These are phyloP conservation scores for Cutaneotrichosporon spelunceum DNA, from an alignment of 1,284 basidiomycete genomes.

Conservation along the genomic window DNA sequence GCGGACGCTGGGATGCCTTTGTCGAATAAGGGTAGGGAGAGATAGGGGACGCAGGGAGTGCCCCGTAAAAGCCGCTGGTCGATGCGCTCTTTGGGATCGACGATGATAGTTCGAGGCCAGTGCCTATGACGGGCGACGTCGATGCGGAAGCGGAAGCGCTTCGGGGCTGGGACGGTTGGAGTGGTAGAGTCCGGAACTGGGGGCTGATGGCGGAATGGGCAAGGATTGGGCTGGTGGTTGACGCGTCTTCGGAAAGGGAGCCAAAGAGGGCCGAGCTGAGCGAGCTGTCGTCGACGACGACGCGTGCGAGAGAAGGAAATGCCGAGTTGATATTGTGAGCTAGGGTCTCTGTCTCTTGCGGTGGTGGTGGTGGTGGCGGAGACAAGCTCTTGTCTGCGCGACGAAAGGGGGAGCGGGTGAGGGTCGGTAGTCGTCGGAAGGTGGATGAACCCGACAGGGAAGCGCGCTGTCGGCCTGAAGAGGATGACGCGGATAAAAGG, in stretches of 20 bases:
- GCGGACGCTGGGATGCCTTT: conserved; percentile 4
- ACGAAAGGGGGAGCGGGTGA: conserved; percentile 36
- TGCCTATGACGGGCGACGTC: conserved; percentile 5
- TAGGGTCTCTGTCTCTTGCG: background rate
- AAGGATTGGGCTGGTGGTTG: background rate
- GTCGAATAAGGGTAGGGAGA: conserved; percentile 12
- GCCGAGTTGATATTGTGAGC: conserved; percentile 13
- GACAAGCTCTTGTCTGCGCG: conserved; percentile 29
- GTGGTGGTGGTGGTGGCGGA: conserved; percentile 1
- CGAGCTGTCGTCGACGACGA: conserved; percentile 26
- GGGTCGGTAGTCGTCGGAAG: conserved; percentile 35
- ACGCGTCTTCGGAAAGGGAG: conserved; percentile 15
- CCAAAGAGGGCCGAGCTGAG: conserved; percentile 24
- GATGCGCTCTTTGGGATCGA: conserved; percentile 4
- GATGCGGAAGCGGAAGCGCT: background rate
- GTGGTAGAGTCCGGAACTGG: background rate
- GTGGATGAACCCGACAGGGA: conserved; percentile 34
- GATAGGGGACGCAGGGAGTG: conserved; percentile 1
- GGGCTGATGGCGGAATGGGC: conserved; percentile 1
- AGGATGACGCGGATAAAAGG: background rate
- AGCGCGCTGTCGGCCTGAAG: conserved; percentile 26
- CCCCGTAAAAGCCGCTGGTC: background rate
- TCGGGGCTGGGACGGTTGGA: background rate
- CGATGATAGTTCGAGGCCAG: conserved; percentile 7
- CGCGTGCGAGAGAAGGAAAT: conserved; percentile 21